Evolutionary conservation across 306 rosid genomes (phyloP).

Genomic region (Fragaria iinumae): DNA sequence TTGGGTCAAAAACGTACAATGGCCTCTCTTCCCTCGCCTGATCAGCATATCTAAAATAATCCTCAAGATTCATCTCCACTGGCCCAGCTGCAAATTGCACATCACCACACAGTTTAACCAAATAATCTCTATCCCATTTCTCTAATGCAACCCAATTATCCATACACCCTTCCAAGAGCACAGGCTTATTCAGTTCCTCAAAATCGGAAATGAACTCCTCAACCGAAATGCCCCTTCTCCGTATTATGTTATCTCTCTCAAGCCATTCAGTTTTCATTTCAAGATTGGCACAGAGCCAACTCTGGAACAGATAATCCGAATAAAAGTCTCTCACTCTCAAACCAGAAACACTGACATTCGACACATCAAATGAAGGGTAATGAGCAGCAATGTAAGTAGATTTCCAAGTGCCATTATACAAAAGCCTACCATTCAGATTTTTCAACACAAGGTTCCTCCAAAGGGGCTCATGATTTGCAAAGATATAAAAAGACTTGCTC

Average conservation of each 20-base stretch:
- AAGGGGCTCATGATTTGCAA: constrained; percentile 76
- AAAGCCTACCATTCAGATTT: constrained; percentile 54
- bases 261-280: constrained; percentile 94
- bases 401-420: constrained; percentile 66
- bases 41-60: constrained; percentile 70
- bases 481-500: constrained; percentile 71
- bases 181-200: constrained; percentile 81
- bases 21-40: constrained; percentile 86
- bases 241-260: constrained; percentile 65
- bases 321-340: constrained; percentile 82
- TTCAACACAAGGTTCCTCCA: constrained; percentile 86
- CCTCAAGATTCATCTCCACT: constrained; percentile 71
- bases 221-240: constrained; percentile 76
- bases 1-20: constrained; percentile 80
- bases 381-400: constrained; percentile 54
- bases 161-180: constrained; percentile 78
- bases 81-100: constrained; percentile 76
- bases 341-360: constrained; percentile 16
- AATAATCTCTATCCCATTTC: constrained; percentile 85
- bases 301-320: constrained; percentile 89
- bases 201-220: constrained; percentile 67
- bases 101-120: constrained; percentile 63
- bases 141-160: constrained; percentile 76
- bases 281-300: constrained; percentile 97
- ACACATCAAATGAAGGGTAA: constrained; percentile 49